Evolutionary conservation across 345 rosid species (phyloP).

Genomic region (Salix brachista): DNA sequence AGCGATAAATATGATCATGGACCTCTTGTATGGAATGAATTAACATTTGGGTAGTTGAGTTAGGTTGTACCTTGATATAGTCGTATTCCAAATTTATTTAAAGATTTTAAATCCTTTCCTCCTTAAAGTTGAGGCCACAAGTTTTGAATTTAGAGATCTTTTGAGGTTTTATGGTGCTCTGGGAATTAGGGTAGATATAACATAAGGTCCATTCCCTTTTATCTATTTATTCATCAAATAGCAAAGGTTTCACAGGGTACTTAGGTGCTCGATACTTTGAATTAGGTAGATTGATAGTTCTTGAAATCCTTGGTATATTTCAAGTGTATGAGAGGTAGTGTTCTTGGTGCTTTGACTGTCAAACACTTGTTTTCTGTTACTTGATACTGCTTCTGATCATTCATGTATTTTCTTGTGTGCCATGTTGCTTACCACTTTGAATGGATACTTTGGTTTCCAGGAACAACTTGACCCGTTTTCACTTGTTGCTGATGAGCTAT

Average conservation of each 20-base stretch:
- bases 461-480: constrained; percentile 90
- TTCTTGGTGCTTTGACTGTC: not conserved
- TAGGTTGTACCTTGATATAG: no score
- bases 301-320: constrained; percentile 13
- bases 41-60: no score
- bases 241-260: constrained; percentile 38
- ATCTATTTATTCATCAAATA: not conserved
- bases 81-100: no score
- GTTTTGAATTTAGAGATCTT: not conserved
- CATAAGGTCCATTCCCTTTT: constrained; percentile 19
- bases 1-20: no score
- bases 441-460: constrained; percentile 39
- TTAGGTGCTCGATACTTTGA: not conserved
- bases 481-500: constrained; percentile 92
- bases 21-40: no score
- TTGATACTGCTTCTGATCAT: not conserved
- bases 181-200: not conserved
- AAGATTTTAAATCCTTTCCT: no score
- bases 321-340: not conserved
- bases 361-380: no score
- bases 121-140: no score
- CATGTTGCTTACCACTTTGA: constrained; percentile 8
- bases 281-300: constrained; percentile 34
- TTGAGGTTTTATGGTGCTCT: not conserved
- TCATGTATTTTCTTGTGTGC: not conserved